Evolutionary conservation across 2,329 filamentous ascomycete genomes (phyloP).

Genomic region (Aschersonia sp.): DNA sequence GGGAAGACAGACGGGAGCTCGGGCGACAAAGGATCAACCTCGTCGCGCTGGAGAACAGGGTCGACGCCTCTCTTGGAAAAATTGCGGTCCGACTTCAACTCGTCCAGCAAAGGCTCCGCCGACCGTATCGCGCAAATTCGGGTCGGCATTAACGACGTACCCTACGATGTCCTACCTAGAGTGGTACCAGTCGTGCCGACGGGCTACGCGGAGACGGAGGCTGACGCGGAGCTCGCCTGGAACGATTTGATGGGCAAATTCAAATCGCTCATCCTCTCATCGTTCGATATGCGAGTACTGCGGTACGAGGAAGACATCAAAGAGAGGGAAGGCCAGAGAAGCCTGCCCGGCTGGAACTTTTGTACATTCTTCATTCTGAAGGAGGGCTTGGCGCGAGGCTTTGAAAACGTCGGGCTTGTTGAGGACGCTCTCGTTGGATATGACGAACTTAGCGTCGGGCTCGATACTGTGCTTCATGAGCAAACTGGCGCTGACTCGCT

Average conservation of each 20-base stretch:
- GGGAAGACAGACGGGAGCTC: slow-evolving; percentile 37
- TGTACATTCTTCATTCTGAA: slow-evolving; percentile 98
- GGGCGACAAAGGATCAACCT: slow-evolving; percentile 51
- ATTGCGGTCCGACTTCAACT: slow-evolving; percentile 79
- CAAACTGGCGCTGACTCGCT: slow-evolving; percentile 45
- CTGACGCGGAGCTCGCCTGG: slow-evolving; percentile 74
- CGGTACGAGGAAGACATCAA: slow-evolving; percentile 97
- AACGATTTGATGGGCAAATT: slow-evolving; percentile 72
- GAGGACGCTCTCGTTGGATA: slow-evolving; percentile 93
- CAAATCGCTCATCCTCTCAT: slow-evolving; percentile 73
- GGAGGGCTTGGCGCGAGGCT: slow-evolving; percentile 82
- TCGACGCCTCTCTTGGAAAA: slow-evolving; percentile 82
- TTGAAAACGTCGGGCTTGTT: slow-evolving; percentile 90
- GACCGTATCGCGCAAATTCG: slow-evolving; percentile 81
- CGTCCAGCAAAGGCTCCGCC: slow-evolving; percentile 48
- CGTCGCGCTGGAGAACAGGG: slow-evolving; percentile 64
- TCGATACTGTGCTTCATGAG: slow-evolving; percentile 71
- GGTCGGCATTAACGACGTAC: slow-evolving; percentile 55
- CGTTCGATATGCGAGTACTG: slow-evolving; percentile 78
- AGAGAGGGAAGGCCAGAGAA: slow-evolving; percentile 79
- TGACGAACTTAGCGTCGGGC: slow-evolving; percentile 78
- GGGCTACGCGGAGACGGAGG: slow-evolving; percentile 54
- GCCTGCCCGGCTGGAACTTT: slow-evolving; percentile 93
- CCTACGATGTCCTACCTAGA: slow-evolving; percentile 47
- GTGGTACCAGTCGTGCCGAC: slow-evolving; percentile 49